A percentile compares a stretch with the other conserved stretches of the same genome.
Conservation (phyloP, 257 asterid genomes). For the Solanum chaucha region DNA sequence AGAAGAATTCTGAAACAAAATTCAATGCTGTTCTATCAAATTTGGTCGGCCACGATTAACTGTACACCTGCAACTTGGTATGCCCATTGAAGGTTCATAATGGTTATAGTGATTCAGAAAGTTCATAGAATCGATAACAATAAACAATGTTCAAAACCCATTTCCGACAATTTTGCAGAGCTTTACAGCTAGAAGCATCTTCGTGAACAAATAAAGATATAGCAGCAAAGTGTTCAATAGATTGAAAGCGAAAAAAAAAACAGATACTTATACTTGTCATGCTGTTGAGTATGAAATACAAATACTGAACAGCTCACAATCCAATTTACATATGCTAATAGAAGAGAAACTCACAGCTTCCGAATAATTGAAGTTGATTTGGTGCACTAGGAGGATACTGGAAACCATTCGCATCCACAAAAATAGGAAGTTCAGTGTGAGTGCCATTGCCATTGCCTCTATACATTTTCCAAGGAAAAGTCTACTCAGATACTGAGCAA, state of each 20-base stretch:
- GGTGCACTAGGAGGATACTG: constrained; percentile 41
- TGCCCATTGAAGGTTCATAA: background rate
- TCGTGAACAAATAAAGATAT: background rate
- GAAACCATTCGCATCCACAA: constrained; percentile 30
- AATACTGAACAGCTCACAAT: background rate
- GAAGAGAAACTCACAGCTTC: constrained; percentile 44
- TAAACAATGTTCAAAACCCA: background rate
- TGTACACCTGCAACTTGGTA: background rate
- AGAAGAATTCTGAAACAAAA: background rate
- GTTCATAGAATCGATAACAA: background rate
- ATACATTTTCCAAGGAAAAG: constrained; percentile 26
- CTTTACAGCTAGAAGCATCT: background rate
- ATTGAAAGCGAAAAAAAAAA: background rate
- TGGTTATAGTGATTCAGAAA: background rate
- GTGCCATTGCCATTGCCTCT: constrained; percentile 53
- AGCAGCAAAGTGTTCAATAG: background rate
- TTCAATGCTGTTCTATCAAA: background rate
- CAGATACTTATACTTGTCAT: background rate
- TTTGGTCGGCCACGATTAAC: background rate
- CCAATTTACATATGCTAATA: background rate
- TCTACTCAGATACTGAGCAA: background rate
- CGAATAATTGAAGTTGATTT: constrained; percentile 57
- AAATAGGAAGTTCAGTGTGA: constrained; percentile 32
- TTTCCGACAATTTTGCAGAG: background rate
- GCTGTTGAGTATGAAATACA: background rate